Evolutionary conservation across 257 asterid species (phyloP).

Genomic region (Penstemon barbatus): DNA sequence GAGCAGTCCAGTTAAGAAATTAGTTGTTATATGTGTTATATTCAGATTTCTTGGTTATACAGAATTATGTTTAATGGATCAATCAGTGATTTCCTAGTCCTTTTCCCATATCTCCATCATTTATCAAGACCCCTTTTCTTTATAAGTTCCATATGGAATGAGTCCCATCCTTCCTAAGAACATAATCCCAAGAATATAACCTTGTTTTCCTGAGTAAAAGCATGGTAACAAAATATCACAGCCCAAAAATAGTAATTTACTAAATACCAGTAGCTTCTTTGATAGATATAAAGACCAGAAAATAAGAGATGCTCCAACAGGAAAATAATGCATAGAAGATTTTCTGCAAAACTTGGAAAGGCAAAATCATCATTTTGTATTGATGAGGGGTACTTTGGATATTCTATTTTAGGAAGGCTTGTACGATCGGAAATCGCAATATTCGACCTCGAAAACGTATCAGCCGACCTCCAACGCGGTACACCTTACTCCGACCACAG

Average conservation of each 20-base stretch:
- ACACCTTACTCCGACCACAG: no score
- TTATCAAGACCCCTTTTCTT: background rate
- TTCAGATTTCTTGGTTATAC: background rate
- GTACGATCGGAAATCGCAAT: no score
- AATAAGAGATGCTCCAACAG: conserved; percentile 17
- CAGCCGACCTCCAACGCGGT: no score
- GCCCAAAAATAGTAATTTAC: no score
- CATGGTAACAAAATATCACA: no score
- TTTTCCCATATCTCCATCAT: background rate
- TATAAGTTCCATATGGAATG: background rate
- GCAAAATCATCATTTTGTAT: conserved; percentile 4
- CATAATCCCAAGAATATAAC: background rate
- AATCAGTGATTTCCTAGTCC: background rate
- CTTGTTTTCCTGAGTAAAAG: background rate
- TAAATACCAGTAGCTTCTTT: background rate
- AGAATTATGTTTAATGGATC: background rate
- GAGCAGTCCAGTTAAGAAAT: background rate
- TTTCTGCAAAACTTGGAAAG: background rate
- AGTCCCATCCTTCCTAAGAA: background rate
- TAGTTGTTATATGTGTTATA: background rate
- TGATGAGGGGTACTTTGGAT: no score
- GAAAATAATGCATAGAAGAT: background rate
- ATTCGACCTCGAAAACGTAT: no score
- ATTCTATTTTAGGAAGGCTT: no score
- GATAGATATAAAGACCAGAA: conserved; percentile 6